Conservation (phyloP, 2,329 filamentous ascomycete genomes). For the Diaporthe aspalathi region DNA sequence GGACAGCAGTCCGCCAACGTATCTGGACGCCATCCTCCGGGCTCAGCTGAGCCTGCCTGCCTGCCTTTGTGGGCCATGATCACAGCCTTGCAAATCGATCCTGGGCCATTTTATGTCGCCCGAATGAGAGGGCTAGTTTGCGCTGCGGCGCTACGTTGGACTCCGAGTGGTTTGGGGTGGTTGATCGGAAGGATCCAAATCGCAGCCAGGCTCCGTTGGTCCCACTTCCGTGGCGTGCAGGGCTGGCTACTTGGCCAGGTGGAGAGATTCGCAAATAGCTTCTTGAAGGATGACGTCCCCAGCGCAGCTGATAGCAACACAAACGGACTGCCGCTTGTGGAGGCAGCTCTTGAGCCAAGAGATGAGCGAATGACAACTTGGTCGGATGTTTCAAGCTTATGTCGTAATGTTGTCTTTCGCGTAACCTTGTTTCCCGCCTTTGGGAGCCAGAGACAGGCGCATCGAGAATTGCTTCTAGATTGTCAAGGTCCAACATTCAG, state of each 20-base stretch:
- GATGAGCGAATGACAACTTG: constrained; percentile 9
- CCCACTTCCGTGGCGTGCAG: neutral
- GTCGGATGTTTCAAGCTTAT: constrained; percentile 20
- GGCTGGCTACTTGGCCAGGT: neutral
- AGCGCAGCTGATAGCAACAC: constrained; percentile 8
- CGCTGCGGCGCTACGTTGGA: neutral
- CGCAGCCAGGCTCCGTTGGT: neutral
- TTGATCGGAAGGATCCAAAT: neutral
- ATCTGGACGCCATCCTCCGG: constrained; percentile 5
- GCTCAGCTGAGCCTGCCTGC: constrained; percentile 15
- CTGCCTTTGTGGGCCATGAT: neutral
- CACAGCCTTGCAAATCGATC: constrained; percentile 14
- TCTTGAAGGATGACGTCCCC: constrained; percentile 17
- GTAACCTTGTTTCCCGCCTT: constrained; percentile 14
- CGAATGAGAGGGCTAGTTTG: neutral
- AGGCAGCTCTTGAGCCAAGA: neutral
- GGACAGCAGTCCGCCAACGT: neutral
- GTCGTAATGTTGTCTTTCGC: constrained; percentile 2
- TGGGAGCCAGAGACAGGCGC: neutral
- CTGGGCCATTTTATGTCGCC: constrained; percentile 13
- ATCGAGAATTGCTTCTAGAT: neutral
- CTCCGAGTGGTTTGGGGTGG: neutral
- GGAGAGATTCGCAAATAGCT: neutral
- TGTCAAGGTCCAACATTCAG: neutral
- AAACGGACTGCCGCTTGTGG: constrained; percentile 12